Evolutionary conservation across 208 protist species (phyloP).

Genomic region (Acanthamoeba triangularis): DNA sequence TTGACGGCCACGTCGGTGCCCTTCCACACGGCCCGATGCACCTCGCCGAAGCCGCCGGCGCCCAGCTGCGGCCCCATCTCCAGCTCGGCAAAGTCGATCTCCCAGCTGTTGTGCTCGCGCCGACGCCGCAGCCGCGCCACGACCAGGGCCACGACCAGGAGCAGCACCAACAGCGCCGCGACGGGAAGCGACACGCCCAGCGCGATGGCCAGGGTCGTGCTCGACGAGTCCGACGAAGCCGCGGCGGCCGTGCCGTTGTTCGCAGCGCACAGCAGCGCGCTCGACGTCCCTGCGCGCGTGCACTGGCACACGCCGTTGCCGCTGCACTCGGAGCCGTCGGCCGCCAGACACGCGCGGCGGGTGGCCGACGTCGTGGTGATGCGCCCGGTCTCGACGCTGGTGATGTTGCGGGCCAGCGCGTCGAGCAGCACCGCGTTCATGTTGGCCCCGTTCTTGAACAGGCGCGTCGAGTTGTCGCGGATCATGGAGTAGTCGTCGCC

Average conservation of each 20-base stretch:
- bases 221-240: not conserved
- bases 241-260: not conserved
- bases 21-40: slow-evolving; percentile 58
- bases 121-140: not conserved
- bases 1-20: slow-evolving; percentile 73
- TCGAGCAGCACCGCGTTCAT: slow-evolving; percentile 51
- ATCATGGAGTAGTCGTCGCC: slow-evolving; percentile 74
- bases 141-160: not conserved
- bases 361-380: not conserved
- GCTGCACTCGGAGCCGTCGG: slow-evolving; percentile 28
- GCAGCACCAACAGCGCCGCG: not conserved
- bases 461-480: not conserved
- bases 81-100: slow-evolving; percentile 68
- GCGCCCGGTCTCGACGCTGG: not conserved
- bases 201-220: not conserved
- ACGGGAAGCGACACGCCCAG: slow-evolving; percentile 59
- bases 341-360: not conserved
- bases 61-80: slow-evolving; percentile 24
- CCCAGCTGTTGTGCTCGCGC: slow-evolving; percentile 58
- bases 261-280: not conserved
- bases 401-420: slow-evolving; percentile 14
- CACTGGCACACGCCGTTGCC: slow-evolving; percentile 51
- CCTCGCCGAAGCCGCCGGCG: slow-evolving; percentile 59
- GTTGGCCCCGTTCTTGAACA: slow-evolving; percentile 42
- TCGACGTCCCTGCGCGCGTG: not conserved